Percentiles rank a stretch among this genome's conserved stretches.
Evolutionary conservation across 257 asterid genomes (phyloP).

Genomic region (Plectranthus barbatus): DNA sequence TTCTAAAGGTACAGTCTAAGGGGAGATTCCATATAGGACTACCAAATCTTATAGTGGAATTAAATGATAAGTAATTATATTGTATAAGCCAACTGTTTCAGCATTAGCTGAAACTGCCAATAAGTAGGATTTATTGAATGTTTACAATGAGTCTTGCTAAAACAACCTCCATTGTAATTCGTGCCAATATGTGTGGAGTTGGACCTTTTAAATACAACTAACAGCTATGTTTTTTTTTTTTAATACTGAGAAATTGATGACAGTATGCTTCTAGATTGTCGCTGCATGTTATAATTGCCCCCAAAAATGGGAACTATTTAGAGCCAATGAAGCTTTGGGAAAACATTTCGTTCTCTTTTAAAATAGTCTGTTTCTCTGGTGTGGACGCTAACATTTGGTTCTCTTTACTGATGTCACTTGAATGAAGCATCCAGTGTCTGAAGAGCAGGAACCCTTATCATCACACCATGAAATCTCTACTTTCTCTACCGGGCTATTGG

Average conservation of each 20-base stretch:
- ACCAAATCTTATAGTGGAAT: background rate
- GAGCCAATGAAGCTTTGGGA: background rate
- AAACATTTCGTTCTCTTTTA: background rate
- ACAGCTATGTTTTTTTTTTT: background rate
- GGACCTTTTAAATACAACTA: background rate
- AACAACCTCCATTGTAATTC: background rate
- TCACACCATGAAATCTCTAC: conserved; percentile 37
- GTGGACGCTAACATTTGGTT: conserved; percentile 2
- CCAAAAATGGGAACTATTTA: background rate
- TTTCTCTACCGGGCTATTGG: conserved; percentile 54
- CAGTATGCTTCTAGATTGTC: background rate
- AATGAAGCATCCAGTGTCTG: conserved; percentile 60
- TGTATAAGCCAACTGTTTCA: background rate
- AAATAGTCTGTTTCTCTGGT: background rate
- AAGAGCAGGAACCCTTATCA: conserved; percentile 48
- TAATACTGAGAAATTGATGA: background rate
- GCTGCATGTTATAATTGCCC: background rate
- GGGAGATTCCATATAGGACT: background rate
- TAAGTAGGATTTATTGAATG: background rate
- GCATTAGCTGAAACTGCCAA: background rate
- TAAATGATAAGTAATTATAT: background rate
- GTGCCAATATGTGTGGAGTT: background rate
- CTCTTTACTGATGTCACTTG: conserved; percentile 20
- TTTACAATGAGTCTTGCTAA: background rate
- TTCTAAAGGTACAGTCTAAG: background rate